A percentile compares a stretch with the other conserved stretches of the same genome.
Conservation (phyloP, 2,329 filamentous ascomycete species). For the Geosmithia flava region DNA sequence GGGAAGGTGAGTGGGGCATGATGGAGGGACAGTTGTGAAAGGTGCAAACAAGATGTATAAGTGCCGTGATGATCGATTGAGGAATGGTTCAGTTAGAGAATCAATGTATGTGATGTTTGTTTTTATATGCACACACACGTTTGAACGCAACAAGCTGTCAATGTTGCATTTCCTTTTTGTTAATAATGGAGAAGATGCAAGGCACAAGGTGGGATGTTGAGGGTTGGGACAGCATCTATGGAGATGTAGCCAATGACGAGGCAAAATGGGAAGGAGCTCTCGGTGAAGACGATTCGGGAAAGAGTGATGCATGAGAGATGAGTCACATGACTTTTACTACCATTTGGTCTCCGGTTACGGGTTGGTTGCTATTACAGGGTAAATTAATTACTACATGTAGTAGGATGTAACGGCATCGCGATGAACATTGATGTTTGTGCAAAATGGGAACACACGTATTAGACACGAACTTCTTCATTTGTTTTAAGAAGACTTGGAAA, state of each 20-base stretch:
- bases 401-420: too few species aligned
- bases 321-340: neutral
- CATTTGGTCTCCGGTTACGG: too few species aligned
- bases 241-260: neutral
- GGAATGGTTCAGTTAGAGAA: neutral
- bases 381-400: too few species aligned
- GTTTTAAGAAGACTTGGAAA: too few species aligned
- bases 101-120: neutral
- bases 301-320: neutral
- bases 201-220: neutral
- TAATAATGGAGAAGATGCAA: neutral
- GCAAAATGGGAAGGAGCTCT: neutral
- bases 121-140: neutral
- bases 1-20: constrained; percentile 3
- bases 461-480: too few species aligned
- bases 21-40: neutral
- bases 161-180: neutral
- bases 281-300: neutral
- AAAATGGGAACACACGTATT: too few species aligned
- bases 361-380: too few species aligned
- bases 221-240: neutral
- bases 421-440: too few species aligned
- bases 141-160: too few species aligned
- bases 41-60: neutral
- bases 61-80: neutral